Base-by-base conservation (phyloP, 352 stramenopile species). In the Phytopythium oedochilum region DNA sequence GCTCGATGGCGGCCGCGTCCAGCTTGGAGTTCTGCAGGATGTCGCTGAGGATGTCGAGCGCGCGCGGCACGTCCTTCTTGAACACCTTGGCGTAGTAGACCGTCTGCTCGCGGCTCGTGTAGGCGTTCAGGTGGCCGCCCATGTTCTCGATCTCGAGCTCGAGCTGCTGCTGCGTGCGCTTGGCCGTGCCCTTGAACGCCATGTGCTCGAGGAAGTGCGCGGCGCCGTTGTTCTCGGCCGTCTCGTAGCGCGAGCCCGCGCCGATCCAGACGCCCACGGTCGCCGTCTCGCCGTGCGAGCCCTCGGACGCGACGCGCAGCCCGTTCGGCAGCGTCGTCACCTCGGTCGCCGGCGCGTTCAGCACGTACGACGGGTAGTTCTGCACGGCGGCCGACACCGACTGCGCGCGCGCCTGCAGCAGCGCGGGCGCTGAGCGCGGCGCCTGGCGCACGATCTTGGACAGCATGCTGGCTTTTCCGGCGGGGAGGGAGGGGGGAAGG, bases 81-180 rank as follows among this genome's bases (percentile, higher is more conserved):
- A 99, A 99, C 2, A 99, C 97, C 78, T 99, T 99, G 60, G 97
- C 97, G 84, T 99, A 99, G 83, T 99, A 99, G 29, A 99, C 97
- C n/a, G 98, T 99, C 81, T 99, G 97, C 73, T 99, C 98, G 51
- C 97, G 87, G 64, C 83, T 98, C 53, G 98, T 99, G 80, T 99
- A 99, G 8, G 97, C 97, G 73, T 99, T 98, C 45, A 99, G 80
- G 85, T 99, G 97, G 62, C 95, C 97, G 57, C 98, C 98, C 96
- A 99, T 99, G 83, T 99, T 99, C 86, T 99, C 98, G 66, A 99
- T 99, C 75, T 99, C 93, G 45, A 98, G 82, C 82, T 99, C 98
- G n/a, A 99, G 85, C 70, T 98, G 80, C 70, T 97, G 91, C 81
- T 99, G 97, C 44, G 92, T 99, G 57, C 97, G 84, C 64, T 96